Conservation (phyloP, 2,329 filamentous ascomycete species). For the Aspergillus pseudoterreus region DNA sequence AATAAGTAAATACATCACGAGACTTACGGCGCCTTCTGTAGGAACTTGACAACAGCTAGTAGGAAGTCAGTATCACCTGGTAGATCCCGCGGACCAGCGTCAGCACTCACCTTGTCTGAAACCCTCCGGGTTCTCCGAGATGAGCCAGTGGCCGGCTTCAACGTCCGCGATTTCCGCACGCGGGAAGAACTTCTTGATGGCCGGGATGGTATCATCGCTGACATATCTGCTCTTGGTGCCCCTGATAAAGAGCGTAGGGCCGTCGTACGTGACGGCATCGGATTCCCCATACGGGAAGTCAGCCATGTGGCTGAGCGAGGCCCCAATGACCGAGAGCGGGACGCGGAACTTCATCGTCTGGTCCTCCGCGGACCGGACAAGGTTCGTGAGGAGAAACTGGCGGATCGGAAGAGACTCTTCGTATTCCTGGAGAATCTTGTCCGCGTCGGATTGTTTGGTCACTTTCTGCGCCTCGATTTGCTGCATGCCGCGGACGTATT, state of each 20-base stretch:
- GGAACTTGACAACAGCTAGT: slow-evolving; percentile 33
- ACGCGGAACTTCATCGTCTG: slow-evolving; percentile 70
- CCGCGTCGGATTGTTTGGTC: slow-evolving; percentile 70
- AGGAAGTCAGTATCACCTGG: not conserved
- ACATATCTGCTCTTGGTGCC: slow-evolving; percentile 41
- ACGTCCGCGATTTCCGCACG: slow-evolving; percentile 37
- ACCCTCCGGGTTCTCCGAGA: slow-evolving; percentile 43
- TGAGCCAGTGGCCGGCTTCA: slow-evolving; percentile 44
- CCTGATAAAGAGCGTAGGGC: slow-evolving; percentile 72
- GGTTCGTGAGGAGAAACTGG: slow-evolving; percentile 87
- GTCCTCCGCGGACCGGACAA: slow-evolving; percentile 55
- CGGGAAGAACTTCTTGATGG: slow-evolving; percentile 42
- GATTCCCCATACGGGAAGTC: slow-evolving; percentile 85
- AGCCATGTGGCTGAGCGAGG: slow-evolving; percentile 69
- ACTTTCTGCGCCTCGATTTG: slow-evolving; percentile 68
- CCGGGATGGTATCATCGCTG: slow-evolving; percentile 35
- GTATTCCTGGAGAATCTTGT: slow-evolving; percentile 70
- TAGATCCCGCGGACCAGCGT: slow-evolving; percentile 3
- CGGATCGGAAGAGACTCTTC: slow-evolving; percentile 74
- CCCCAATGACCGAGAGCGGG: slow-evolving; percentile 67
- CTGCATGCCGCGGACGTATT: slow-evolving; percentile 81
- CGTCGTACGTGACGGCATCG: slow-evolving; percentile 63
- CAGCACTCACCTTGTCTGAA: slow-evolving; percentile 34
- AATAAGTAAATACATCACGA: too few relatives aligned
- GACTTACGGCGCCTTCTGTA: slow-evolving; percentile 20